Percentiles rank a stretch among this genome's conserved stretches.
phyloP scores from a whole-genome alignment of 768 basidiomycete species.

The Naganishia vishniacii region DNA sequence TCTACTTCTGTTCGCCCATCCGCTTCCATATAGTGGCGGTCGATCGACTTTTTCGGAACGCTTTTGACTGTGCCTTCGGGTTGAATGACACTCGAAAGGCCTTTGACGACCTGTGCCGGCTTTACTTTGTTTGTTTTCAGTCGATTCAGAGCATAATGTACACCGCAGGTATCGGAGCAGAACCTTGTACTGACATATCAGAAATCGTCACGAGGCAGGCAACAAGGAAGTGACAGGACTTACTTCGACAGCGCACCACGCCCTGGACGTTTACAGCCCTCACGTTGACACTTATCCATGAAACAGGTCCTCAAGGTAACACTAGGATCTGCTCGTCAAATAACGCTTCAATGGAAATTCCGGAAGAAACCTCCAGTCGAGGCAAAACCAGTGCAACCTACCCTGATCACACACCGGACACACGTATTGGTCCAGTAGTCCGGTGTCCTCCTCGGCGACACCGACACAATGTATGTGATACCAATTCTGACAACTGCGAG shows the following conservation, averaged over 20 bases:
- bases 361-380: neutral
- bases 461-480: constrained; percentile 41
- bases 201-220: neutral
- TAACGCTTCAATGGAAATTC: too few species aligned
- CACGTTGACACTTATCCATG: constrained; percentile 20
- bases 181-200: neutral
- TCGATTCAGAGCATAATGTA: constrained; percentile 15
- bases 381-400: constrained; percentile 26
- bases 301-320: constrained; percentile 14
- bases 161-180: constrained; percentile 25
- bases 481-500: constrained; percentile 46
- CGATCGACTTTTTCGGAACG: neutral
- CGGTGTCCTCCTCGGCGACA: constrained; percentile 34
- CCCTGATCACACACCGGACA: constrained; percentile 40
- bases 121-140: constrained; percentile 18
- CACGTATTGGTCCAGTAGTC: constrained; percentile 38
- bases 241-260: constrained; percentile 21
- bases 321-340: neutral
- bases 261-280: constrained; percentile 11
- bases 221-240: neutral
- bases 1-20: neutral
- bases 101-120: constrained; percentile 16
- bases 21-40: neutral
- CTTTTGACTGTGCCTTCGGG: constrained; percentile 2
- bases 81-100: constrained; percentile 13